These are phyloP conservation scores for Apocynum venetum DNA, from an alignment of 257 asterid genomes.

Conservation along the genomic window DNA sequence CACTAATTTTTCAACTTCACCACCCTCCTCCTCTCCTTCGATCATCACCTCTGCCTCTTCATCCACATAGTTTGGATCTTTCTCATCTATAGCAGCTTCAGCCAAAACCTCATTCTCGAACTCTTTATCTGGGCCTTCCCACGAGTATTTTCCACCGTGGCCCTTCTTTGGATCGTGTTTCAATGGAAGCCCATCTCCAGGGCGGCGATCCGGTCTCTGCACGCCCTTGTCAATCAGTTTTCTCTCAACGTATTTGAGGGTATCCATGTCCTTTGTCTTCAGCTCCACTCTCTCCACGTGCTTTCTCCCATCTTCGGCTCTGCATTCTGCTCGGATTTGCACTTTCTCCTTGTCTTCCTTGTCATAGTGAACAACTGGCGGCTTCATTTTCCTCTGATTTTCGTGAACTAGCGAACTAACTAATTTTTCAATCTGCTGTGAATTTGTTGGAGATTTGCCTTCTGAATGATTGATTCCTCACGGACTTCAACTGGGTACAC, in stretches of 20 bases:
- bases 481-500: background rate
- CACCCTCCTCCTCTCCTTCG: background rate
- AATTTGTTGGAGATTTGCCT: background rate
- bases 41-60: background rate
- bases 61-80: constrained; percentile 56
- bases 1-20: constrained; percentile 20
- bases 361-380: constrained; percentile 34
- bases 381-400: constrained; percentile 37
- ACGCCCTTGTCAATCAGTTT: constrained; percentile 53
- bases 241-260: constrained; percentile 39
- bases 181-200: constrained; percentile 68
- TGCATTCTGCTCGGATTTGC: constrained; percentile 40
- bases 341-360: constrained; percentile 30
- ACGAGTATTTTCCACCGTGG: constrained; percentile 70
- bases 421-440: background rate
- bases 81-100: constrained; percentile 45
- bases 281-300: constrained; percentile 48
- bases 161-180: constrained; percentile 75
- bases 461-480: background rate
- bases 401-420: background rate
- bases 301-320: constrained; percentile 45
- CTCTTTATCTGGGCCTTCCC: constrained; percentile 67
- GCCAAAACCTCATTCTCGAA: constrained; percentile 33
- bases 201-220: constrained; percentile 62
- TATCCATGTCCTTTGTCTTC: constrained; percentile 37